These are phyloP conservation scores for Malania oleifera DNA, from an alignment of 164 flowering plant genomes.

Conservation along the genomic window DNA sequence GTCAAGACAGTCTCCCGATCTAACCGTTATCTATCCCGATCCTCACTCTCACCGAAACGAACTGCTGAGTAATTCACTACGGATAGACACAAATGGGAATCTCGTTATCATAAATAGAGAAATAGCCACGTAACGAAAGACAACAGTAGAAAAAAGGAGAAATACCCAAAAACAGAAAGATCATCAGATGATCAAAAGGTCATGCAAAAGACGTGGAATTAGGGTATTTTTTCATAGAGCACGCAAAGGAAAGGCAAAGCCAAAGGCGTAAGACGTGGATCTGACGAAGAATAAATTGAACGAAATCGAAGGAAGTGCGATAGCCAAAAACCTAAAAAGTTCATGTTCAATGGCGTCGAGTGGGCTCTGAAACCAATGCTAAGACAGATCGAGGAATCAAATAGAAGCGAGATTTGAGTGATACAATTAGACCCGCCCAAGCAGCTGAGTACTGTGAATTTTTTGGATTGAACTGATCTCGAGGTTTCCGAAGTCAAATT, in stretches of 20 bases:
- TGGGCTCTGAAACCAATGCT: no score
- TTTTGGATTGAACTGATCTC: conserved; percentile 4
- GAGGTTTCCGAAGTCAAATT: conserved; percentile 21
- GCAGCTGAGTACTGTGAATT: neutral
- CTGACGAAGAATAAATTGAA: neutral
- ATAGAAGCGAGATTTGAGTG: conserved; percentile 7
- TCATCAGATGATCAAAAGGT: neutral
- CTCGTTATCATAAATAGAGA: neutral
- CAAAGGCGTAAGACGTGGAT: conserved; percentile 22
- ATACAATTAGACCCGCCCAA: neutral
- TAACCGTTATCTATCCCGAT: no score
- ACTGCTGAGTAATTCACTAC: no score
- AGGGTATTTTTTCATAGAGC: neutral
- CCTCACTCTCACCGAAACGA: no score
- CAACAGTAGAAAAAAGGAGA: neutral
- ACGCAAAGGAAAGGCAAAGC: conserved; percentile 7
- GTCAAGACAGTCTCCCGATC: no score
- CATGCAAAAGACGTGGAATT: neutral
- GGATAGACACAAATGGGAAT: no score
- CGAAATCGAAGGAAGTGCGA: neutral
- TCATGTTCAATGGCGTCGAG: neutral
- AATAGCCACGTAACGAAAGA: no score
- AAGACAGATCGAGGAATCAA: conserved; percentile 1
- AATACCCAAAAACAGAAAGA: neutral
- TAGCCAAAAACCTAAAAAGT: neutral